Conservation (phyloP, 768 basidiomycete genomes). For the Neoboletus brunneissimus region DNA sequence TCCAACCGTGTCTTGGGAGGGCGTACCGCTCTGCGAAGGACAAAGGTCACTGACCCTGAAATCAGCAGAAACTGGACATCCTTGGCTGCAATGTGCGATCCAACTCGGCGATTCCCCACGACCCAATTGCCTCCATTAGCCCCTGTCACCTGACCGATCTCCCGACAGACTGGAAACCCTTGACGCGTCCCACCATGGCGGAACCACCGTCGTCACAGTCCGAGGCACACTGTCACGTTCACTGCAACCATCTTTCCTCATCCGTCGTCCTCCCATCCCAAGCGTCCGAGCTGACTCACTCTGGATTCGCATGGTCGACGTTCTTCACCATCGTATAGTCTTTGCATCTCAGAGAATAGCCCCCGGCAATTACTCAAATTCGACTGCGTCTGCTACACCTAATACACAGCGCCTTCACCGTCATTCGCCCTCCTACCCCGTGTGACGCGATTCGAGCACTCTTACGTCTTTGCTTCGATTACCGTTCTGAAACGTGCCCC, state of each 20-base stretch:
- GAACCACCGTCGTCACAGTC: not conserved
- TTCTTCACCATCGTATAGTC: not conserved
- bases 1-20: no score
- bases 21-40: not conserved
- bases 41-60: not conserved
- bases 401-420: not conserved
- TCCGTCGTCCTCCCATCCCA: not conserved
- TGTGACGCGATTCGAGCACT: not conserved
- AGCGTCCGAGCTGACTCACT: not conserved
- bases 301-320: not conserved
- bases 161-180: not conserved
- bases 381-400: not conserved
- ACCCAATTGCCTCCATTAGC: not conserved
- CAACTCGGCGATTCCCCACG: not conserved
- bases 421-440: not conserved
- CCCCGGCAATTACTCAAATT: slow-evolving; percentile 1
- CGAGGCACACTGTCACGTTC: not conserved
- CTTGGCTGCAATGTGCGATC: not conserved
- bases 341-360: not conserved
- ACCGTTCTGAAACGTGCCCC: slow-evolving; percentile 13
- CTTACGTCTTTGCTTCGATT: slow-evolving; percentile 18
- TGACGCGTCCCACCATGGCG: not conserved
- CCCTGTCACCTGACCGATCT: not conserved
- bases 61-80: no score
- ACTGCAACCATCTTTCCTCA: not conserved